Conservation (phyloP, 2,329 filamentous ascomycete genomes). For the Nemania bipapillata region DNA sequence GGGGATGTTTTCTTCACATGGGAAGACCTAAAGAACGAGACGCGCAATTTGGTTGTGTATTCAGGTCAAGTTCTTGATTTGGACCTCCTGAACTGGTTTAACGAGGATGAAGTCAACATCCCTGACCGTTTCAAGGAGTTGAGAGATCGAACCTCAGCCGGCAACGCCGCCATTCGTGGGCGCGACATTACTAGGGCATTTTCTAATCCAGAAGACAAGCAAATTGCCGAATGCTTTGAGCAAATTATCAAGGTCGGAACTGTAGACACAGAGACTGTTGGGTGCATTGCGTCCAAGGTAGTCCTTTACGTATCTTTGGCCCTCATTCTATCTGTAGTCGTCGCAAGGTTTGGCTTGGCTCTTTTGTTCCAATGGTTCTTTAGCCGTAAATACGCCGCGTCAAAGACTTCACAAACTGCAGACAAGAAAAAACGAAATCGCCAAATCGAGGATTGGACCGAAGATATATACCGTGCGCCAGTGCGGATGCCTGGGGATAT, state of each 20-base stretch:
- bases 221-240: slow-evolving; percentile 84
- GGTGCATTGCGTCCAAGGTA: slow-evolving; percentile 96
- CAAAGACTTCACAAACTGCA: slow-evolving; percentile 83
- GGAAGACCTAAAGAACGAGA: slow-evolving; percentile 89
- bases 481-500: slow-evolving; percentile 81
- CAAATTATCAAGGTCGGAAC: slow-evolving; percentile 96
- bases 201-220: slow-evolving; percentile 80
- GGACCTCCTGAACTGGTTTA: slow-evolving; percentile 89
- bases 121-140: slow-evolving; percentile 84
- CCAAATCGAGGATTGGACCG: slow-evolving; percentile 97
- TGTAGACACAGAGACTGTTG: slow-evolving; percentile 94
- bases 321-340: slow-evolving; percentile 90
- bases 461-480: slow-evolving; percentile 95
- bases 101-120: slow-evolving; percentile 78
- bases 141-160: slow-evolving; percentile 69
- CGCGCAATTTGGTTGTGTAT: slow-evolving; percentile 92
- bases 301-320: slow-evolving; percentile 93
- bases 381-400: slow-evolving; percentile 82
- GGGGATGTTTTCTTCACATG: slow-evolving; percentile 97
- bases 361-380: slow-evolving; percentile 97
- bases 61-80: slow-evolving; percentile 93
- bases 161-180: slow-evolving; percentile 75
- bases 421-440: slow-evolving; percentile 85
- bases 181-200: slow-evolving; percentile 90
- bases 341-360: slow-evolving; percentile 86